Conservation (phyloP, 768 basidiomycete species). For the Trametes punicea region DNA sequence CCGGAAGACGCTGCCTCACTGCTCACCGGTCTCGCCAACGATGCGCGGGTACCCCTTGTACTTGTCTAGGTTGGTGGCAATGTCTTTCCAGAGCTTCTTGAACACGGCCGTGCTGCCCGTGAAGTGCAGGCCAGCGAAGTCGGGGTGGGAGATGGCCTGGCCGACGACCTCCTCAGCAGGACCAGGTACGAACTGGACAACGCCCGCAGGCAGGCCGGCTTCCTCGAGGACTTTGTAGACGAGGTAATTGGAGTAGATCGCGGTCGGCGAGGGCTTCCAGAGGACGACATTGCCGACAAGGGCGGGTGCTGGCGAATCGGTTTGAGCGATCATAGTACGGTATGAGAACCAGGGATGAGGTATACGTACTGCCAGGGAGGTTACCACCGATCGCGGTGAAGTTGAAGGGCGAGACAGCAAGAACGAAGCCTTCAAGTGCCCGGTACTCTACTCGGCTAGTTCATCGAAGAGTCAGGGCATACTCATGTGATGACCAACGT, state of each 20-base stretch:
- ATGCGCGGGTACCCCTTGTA: constrained; percentile 92
- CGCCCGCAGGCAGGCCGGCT: constrained; percentile 90
- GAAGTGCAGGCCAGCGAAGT: constrained; percentile 91
- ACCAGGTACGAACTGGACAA: constrained; percentile 96
- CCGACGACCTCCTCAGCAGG: constrained; percentile 81
- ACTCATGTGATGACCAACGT: not conserved
- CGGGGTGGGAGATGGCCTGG: constrained; percentile 73
- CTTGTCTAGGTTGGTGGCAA: constrained; percentile 80
- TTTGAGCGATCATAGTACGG: too few relatives aligned
- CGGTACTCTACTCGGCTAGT: constrained; percentile 91
- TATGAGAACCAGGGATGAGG: not conserved
- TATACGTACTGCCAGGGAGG: constrained; percentile 69
- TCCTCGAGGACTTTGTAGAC: constrained; percentile 88
- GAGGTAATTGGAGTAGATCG: constrained; percentile 94
- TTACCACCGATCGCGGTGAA: constrained; percentile 98
- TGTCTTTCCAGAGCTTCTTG: constrained; percentile 95
- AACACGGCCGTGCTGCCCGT: constrained; percentile 95
- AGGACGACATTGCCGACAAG: constrained; percentile 92
- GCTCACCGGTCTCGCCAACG: constrained; percentile 85
- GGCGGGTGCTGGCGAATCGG: constrained; percentile 59
- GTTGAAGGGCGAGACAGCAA: constrained; percentile 98
- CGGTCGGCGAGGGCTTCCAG: constrained; percentile 97
- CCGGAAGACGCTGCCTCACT: not conserved
- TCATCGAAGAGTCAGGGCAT: constrained; percentile 6
- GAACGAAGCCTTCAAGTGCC: constrained; percentile 95